phyloP scores from a whole-genome alignment of 2,329 filamentous ascomycete genomes.

The Graphilbum fragrans region DNA sequence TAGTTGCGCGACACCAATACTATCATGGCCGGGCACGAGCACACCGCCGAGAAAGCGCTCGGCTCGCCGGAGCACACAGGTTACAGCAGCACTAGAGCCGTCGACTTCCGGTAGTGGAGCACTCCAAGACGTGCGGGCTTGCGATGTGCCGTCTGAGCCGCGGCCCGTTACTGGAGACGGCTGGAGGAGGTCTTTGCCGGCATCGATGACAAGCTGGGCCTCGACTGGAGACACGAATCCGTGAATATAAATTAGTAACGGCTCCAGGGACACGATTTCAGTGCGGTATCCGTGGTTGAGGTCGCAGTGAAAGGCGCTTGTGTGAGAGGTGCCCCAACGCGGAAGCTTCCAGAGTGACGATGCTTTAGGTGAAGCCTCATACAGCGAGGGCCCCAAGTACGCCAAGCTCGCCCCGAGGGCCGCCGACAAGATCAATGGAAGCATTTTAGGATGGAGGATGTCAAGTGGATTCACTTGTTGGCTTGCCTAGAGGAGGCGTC shows the following conservation, averaged over 20 bases:
- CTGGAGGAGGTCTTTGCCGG: slow-evolving; percentile 17
- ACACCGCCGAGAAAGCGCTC: slow-evolving; percentile 20
- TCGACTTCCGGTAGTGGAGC: slow-evolving; percentile 17
- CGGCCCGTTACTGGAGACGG: slow-evolving; percentile 21
- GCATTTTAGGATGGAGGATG: no score
- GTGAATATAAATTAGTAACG: slow-evolving; percentile 25
- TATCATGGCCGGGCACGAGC: slow-evolving; percentile 18
- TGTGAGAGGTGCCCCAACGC: no score
- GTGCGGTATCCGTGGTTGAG: slow-evolving; percentile 21
- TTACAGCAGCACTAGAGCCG: slow-evolving; percentile 17
- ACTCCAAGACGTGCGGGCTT: slow-evolving; percentile 22
- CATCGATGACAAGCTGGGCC: slow-evolving; percentile 17
- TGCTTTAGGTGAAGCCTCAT: no score
- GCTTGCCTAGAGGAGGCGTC: neutral
- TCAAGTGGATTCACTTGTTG: no score
- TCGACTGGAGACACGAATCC: slow-evolving; percentile 21
- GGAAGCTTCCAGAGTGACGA: no score
- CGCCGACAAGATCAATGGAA: no score
- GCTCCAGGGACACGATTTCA: slow-evolving; percentile 24
- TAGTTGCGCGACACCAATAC: slow-evolving; percentile 23
- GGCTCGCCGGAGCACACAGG: slow-evolving; percentile 22
- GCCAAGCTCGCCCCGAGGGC: no score
- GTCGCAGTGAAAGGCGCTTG: no score
- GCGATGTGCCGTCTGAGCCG: slow-evolving; percentile 14
- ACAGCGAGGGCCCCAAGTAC: no score